phyloP scores from a whole-genome alignment of 2,329 filamentous ascomycete species.

The Phyllosticta ampelicida region DNA sequence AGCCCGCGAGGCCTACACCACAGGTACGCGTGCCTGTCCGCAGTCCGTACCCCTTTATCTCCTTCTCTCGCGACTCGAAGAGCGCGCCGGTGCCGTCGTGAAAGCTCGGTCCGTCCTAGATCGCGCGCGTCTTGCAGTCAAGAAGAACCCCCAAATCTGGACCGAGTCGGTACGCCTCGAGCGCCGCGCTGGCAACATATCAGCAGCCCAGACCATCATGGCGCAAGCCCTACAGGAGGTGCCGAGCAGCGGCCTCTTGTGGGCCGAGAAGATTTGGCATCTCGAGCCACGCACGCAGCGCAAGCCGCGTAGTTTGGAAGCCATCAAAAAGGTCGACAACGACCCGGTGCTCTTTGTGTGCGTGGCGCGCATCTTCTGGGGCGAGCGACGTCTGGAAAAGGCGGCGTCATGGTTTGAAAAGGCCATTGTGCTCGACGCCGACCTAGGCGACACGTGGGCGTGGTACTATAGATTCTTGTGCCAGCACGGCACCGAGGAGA shows the following conservation, averaged over 20 bases:
- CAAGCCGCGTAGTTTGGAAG: constrained; percentile 82
- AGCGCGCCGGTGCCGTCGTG: constrained; percentile 69
- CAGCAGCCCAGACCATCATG: constrained; percentile 86
- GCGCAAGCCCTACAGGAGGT: constrained; percentile 86
- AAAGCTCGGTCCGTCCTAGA: constrained; percentile 93
- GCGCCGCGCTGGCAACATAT: constrained; percentile 69
- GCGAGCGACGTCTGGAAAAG: constrained; percentile 82
- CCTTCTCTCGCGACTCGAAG: constrained; percentile 78
- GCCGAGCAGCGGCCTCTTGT: constrained; percentile 75
- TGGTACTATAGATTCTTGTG: constrained; percentile 94
- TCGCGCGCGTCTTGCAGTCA: constrained; percentile 75
- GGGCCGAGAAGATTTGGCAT: constrained; percentile 92
- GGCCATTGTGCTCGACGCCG: constrained; percentile 75
- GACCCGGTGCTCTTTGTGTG: constrained; percentile 83
- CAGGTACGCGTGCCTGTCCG: constrained; percentile 78
- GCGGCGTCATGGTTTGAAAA: constrained; percentile 97
- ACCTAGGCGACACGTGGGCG: constrained; percentile 88
- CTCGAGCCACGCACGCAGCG: constrained; percentile 85
- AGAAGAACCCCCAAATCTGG: constrained; percentile 77
- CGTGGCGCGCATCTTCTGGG: constrained; percentile 93
- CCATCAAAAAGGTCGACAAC: constrained; percentile 93
- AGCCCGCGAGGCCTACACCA: constrained; percentile 79
- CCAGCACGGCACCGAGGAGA: constrained; percentile 91
- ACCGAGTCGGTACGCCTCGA: constrained; percentile 91
- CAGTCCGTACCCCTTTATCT: constrained; percentile 83